These are phyloP conservation scores for Phytophthora melonis DNA, from an alignment of 352 stramenopile species.

Conservation along the genomic window DNA sequence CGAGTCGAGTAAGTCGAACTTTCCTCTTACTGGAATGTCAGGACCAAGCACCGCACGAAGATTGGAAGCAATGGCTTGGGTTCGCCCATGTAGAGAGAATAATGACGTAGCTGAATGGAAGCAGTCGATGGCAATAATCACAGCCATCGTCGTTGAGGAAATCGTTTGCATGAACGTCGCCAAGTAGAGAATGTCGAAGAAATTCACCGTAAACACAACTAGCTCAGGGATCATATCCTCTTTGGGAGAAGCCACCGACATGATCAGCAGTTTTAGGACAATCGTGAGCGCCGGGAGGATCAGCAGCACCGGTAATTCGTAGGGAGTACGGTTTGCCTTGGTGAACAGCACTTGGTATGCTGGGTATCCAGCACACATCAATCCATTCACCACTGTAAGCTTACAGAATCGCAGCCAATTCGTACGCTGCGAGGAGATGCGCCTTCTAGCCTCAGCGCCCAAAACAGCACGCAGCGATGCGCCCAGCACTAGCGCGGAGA, in stretches of 20 bases:
- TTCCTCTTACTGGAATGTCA: no score
- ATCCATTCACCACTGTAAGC: neutral
- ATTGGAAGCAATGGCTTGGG: neutral
- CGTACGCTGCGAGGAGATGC: neutral
- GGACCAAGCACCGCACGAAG: neutral
- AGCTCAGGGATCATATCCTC: conserved; percentile 16
- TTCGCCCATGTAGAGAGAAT: neutral
- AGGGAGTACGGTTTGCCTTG: neutral
- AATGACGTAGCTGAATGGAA: neutral
- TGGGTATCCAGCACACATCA: conserved; percentile 9
- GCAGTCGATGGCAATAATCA: neutral
- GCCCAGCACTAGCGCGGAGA: neutral
- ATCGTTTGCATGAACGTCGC: conserved; percentile 8
- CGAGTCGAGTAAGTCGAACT: no score
- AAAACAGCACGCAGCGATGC: neutral
- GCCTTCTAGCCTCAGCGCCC: neutral
- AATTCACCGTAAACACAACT: conserved; percentile 14
- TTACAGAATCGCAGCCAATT: neutral
- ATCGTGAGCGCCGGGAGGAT: conserved; percentile 2
- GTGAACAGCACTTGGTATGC: conserved; percentile 13
- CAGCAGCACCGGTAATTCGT: conserved; percentile 12
- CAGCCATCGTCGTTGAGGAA: neutral
- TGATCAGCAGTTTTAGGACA: neutral
- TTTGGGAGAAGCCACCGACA: neutral
- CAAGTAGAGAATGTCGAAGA: neutral